Evolutionary conservation across 2,329 filamentous ascomycete genomes (phyloP).

Genomic region (Verticillium albo-atrum): DNA sequence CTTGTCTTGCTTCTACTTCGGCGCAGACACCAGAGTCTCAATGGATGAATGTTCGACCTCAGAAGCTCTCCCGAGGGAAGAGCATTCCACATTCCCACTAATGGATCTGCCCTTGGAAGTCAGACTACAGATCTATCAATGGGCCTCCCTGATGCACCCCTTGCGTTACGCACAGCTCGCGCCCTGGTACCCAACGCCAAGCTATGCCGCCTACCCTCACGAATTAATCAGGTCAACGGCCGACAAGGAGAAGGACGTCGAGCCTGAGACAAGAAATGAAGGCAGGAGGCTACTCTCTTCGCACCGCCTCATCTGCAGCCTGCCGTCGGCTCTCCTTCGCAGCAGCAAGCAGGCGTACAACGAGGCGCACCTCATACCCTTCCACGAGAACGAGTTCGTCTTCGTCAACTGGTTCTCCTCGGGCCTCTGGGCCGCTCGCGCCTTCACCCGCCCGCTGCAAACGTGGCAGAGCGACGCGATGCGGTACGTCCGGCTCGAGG

Average conservation of each 20-base stretch:
- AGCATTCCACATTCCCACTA: slow-evolving; percentile 14
- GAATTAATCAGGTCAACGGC: slow-evolving; percentile 9
- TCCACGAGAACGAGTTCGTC: slow-evolving; percentile 38
- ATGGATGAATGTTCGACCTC: not conserved
- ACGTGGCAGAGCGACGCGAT: slow-evolving; percentile 38
- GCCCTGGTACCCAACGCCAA: slow-evolving; percentile 32
- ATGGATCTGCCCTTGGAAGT: slow-evolving; percentile 39
- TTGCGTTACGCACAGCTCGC: slow-evolving; percentile 32
- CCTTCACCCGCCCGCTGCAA: slow-evolving; percentile 26
- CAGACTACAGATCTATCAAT: slow-evolving; percentile 40
- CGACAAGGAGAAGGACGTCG: not conserved
- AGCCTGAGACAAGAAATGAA: not conserved
- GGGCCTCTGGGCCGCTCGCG: slow-evolving; percentile 34
- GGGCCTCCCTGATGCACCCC: slow-evolving; percentile 32
- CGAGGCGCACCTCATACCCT: slow-evolving; percentile 36
- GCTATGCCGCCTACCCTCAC: slow-evolving; percentile 25
- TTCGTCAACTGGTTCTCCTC: slow-evolving; percentile 42
- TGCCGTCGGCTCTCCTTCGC: slow-evolving; percentile 35
- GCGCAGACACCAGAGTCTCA: not conserved
- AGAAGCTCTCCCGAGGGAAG: not conserved
- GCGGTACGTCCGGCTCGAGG: slow-evolving; percentile 35
- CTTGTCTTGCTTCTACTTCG: not conserved
- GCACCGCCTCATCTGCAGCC: slow-evolving; percentile 28
- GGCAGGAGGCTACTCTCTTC: slow-evolving; percentile 23
- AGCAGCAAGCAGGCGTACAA: slow-evolving; percentile 35